Evolutionary conservation across 2,329 filamentous ascomycete genomes (phyloP), one percentile per base, ranked within the genome.

Genomic region (Fusarium brachygibbosum): DNA sequence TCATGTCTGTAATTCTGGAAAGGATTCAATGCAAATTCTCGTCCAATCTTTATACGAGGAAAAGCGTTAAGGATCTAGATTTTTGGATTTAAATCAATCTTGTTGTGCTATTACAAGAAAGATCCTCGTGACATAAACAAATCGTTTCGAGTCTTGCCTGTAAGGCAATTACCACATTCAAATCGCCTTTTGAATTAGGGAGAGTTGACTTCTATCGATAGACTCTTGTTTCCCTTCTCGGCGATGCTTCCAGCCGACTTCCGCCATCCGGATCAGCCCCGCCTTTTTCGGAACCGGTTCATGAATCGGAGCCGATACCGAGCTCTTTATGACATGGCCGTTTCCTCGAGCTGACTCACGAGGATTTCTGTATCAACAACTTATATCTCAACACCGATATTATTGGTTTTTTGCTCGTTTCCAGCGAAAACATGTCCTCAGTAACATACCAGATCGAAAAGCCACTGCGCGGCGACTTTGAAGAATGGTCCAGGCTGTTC

Each of bases 401-500:
- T 23, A 11, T 8, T 29, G 3, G 29, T 3, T 21, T 4, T 9
- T 17, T n/a, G n/a, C 17, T 12, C 9, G 7, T 5, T 12, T 3
- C 2, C 3, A 16, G 0, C 19, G 1, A 10, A 11, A 6, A 0
- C 1, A 68, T 68, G 65, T 32, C 65, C 14, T 37, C 40, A 21
- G 19, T 34, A 32, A 40, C 40, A 2, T 68, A 68, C 17, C 25
- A 58, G 0, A 69, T 69, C 4, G 64, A 57, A 13, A 56, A 53
- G 35, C 66, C 57, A 1, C 46, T 44, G 3, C 52, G 44, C 0
- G 11, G 12, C 3, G 66, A 69, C 57, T 69, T 23, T n/a, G 49
- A 67, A 4, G 42, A 67, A 29, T 69, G 66, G 66, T 32, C 66
- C 3, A 42, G 31, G 4, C 12, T 69, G 6, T 69, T 69, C 21